phyloP scores from a whole-genome alignment of 2,329 filamentous ascomycete genomes.

The Colletotrichum phormii region DNA sequence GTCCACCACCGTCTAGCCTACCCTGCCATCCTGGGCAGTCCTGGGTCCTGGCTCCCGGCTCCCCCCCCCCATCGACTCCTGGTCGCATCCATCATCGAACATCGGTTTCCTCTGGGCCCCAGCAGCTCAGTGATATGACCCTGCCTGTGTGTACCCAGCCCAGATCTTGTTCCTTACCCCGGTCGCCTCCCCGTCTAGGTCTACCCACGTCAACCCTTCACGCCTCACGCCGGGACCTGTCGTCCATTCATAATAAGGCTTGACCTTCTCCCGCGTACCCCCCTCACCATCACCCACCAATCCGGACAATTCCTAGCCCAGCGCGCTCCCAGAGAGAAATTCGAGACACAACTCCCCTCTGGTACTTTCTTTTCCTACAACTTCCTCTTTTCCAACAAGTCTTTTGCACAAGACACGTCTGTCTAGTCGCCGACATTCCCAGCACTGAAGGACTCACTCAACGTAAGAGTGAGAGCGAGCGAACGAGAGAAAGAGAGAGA shows the following conservation, averaged over 20 bases:
- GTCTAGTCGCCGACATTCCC: slow-evolving; percentile 5
- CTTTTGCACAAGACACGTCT: slow-evolving; percentile 10
- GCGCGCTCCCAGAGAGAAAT: slow-evolving; percentile 35
- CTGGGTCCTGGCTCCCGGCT: slow-evolving; percentile 27
- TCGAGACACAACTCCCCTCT: slow-evolving; percentile 36
- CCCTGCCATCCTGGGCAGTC: slow-evolving; percentile 23
- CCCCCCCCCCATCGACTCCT: slow-evolving; percentile 27
- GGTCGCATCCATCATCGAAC: slow-evolving; percentile 34
- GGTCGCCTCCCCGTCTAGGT: slow-evolving; percentile 27
- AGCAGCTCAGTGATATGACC: slow-evolving; percentile 36
- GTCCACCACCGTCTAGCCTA: slow-evolving; percentile 21
- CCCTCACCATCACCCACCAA: slow-evolving; percentile 35
- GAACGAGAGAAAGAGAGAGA: neutral
- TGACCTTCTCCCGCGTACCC: slow-evolving; percentile 37
- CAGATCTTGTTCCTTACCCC: slow-evolving; percentile 37
- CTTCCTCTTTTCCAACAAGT: slow-evolving; percentile 26
- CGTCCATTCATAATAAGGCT: slow-evolving; percentile 38
- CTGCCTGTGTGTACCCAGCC: slow-evolving; percentile 33
- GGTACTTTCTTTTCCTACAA: slow-evolving; percentile 35
- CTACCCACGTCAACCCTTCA: slow-evolving; percentile 37
- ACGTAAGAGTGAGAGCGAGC: neutral
- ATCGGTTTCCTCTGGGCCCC: slow-evolving; percentile 24
- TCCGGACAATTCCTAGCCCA: slow-evolving; percentile 30
- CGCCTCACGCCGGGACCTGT: slow-evolving; percentile 36
- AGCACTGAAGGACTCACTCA: neutral